These are phyloP conservation scores for Lanmaoa rubissima DNA, from an alignment of 768 basidiomycete genomes.

Conservation along the genomic window DNA sequence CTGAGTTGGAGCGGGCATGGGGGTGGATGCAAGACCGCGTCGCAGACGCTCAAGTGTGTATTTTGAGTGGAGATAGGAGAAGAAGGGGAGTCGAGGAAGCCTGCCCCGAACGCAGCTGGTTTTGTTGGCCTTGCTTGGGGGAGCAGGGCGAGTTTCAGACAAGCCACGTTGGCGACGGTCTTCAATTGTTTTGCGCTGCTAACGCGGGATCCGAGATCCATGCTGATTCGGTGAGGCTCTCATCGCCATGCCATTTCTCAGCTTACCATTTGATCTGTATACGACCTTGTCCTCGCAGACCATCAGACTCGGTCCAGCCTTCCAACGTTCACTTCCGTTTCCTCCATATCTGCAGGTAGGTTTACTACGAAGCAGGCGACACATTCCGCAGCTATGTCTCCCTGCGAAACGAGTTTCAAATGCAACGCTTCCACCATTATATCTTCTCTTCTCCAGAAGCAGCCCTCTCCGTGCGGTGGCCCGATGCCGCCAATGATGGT, in stretches of 20 bases:
- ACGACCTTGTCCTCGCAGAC: slow-evolving; percentile 29
- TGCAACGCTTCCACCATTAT: slow-evolving; percentile 25
- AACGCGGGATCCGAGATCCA: slow-evolving; percentile 27
- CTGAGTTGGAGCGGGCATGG: slow-evolving; percentile 61
- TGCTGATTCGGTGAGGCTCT: slow-evolving; percentile 29
- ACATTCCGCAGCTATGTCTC: slow-evolving; percentile 35
- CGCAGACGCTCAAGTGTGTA: slow-evolving; percentile 33
- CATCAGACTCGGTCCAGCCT: slow-evolving; percentile 20
- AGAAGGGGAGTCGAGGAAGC: slow-evolving; percentile 17
- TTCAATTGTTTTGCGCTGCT: slow-evolving; percentile 28
- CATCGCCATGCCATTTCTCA: slow-evolving; percentile 18
- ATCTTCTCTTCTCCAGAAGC: slow-evolving; percentile 17
- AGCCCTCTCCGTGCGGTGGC: slow-evolving; percentile 29
- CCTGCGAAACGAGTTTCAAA: slow-evolving; percentile 39
- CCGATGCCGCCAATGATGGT: slow-evolving; percentile 42
- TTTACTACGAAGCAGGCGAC: slow-evolving; percentile 32
- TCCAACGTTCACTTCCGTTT: slow-evolving; percentile 35
- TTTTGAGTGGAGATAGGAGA: slow-evolving; percentile 18
- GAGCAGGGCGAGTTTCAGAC: slow-evolving; percentile 29
- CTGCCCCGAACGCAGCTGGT: slow-evolving; percentile 27
- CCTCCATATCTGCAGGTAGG: slow-evolving; percentile 31
- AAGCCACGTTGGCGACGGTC: slow-evolving; percentile 24
- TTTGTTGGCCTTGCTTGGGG: slow-evolving; percentile 35
- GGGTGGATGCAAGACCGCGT: slow-evolving; percentile 18
- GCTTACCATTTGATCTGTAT: slow-evolving; percentile 35